Base-by-base conservation (phyloP, 2,329 filamentous ascomycete species). In the Beauveria australis region DNA sequence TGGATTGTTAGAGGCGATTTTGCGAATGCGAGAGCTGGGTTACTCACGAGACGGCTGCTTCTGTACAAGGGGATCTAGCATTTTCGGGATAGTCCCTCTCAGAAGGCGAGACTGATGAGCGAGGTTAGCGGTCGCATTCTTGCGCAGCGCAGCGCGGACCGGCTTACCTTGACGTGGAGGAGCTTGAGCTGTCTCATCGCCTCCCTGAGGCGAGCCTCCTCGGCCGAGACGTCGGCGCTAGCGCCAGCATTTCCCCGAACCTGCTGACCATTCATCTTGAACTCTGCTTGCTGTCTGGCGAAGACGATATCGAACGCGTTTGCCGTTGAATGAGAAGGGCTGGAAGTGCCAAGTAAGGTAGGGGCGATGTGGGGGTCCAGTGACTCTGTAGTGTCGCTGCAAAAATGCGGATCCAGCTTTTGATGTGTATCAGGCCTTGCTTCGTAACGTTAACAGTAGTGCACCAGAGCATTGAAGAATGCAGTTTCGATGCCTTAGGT, bases 21-120 rank as follows among this genome's bases (percentile, higher is more conserved):
- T 7, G 16, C 12, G 3, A 18, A 7, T 16, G 56, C 18, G 59
- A 26, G 47, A 18, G 8, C 4, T 9, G 55, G 43, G 26, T 41
- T 46, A 71, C 78, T 64, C 79, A 86, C 83, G 79, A 43, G 79
- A 76, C 37, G 78, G 71, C 51, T 80, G 76, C 63, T 79, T 78
- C 59, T 74, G 72, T 6, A 78, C 75, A 64, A 87, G 67, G 19
- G 82, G 79, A 48, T 80, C 78, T 47, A 75, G 67, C 66, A 74
- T 75, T 56, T 67, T 70, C 16, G 73, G 72, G 53, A 76, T 75
- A 51, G 71, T 72, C 62, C 74, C 72, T 41, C 73, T 69, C 19
- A 76, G 64, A 49, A 67, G 63, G 33, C 74, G 71, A 37, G 68
- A 68, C 74, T 76, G 63, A 43, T n/a, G 19, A 37, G 46, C 19